Evolutionary conservation across 768 basidiomycete genomes (phyloP).

Genomic region (Phaeotremella fagi): DNA sequence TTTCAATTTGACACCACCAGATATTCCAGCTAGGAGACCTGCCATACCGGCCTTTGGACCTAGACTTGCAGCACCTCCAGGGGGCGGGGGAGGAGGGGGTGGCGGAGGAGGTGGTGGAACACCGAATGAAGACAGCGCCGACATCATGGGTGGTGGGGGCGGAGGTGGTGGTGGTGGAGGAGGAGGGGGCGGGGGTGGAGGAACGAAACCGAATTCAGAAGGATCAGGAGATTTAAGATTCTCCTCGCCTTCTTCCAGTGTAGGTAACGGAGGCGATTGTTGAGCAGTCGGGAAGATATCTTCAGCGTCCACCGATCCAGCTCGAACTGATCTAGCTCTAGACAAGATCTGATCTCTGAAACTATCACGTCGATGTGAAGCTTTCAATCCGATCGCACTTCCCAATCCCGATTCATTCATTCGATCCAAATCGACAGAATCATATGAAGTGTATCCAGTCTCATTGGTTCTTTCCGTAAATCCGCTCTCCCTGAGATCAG

Average conservation of each 20-base stretch:
- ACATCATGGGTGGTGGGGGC: conserved; percentile 37
- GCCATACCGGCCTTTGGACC: conserved; percentile 18
- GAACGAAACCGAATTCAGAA: conserved; percentile 44
- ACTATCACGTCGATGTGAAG: conserved; percentile 22
- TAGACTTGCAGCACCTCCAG: conserved; percentile 1
- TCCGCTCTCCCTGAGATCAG: conserved; percentile 51
- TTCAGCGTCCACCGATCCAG: conserved; percentile 9
- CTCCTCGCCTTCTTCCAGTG: conserved; percentile 17
- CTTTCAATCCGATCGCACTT: conserved; percentile 14
- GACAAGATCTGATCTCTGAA: conserved; percentile 22
- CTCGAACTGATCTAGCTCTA: conserved; percentile 25
- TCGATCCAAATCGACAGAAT: background rate
- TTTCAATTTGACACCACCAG: conserved; percentile 39
- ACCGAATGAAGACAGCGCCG: conserved; percentile 17
- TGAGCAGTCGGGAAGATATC: conserved; percentile 18
- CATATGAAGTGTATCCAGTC: background rate
- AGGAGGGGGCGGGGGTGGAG: conserved; percentile 24
- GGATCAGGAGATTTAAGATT: conserved; percentile 23
- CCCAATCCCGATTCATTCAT: no score
- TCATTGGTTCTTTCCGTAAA: conserved; percentile 54
- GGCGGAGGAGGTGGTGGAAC: conserved; percentile 15
- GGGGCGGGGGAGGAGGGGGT: conserved; percentile 20
- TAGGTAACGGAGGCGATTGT: conserved; percentile 19
- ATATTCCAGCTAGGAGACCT: conserved; percentile 39
- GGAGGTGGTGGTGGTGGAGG: conserved; percentile 45